Evolutionary conservation across 2,329 filamentous ascomycete species (phyloP).

Genomic region (Ustulina deusta): DNA sequence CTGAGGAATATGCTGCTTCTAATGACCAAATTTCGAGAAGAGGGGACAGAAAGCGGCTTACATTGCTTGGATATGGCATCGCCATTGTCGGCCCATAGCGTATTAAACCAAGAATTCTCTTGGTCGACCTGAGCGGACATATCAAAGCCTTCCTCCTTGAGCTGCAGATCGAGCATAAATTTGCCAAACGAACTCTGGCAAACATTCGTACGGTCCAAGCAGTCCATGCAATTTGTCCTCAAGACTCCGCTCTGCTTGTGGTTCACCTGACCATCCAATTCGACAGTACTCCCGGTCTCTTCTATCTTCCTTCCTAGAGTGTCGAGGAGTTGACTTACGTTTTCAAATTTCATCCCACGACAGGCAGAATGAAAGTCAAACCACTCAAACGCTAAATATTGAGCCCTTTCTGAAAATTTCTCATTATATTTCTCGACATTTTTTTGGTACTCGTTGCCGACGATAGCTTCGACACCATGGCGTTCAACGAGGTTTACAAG

Average conservation of each 20-base stretch:
- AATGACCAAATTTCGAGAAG: neutral
- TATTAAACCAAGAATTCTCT: constrained; percentile 93
- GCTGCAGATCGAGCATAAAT: constrained; percentile 81
- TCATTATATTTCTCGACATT: constrained; percentile 76
- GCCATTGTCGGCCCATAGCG: constrained; percentile 96
- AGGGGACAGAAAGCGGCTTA: constrained; percentile 33
- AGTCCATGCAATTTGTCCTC: constrained; percentile 99
- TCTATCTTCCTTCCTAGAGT: constrained; percentile 76
- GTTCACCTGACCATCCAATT: constrained; percentile 58
- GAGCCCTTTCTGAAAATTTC: constrained; percentile 59
- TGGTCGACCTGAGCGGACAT: constrained; percentile 82
- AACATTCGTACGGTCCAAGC: constrained; percentile 94
- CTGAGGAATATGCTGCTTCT: neutral
- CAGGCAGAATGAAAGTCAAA: constrained; percentile 96
- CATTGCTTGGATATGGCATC: constrained; percentile 94
- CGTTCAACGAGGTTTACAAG: constrained; percentile 90
- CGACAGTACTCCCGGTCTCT: constrained; percentile 77
- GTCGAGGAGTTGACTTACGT: constrained; percentile 83
- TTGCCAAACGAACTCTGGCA: constrained; percentile 92
- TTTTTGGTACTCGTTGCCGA: constrained; percentile 82
- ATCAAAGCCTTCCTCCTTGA: constrained; percentile 80
- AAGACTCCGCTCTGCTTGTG: constrained; percentile 77
- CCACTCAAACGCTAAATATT: constrained; percentile 82
- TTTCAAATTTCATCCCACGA: constrained; percentile 97
- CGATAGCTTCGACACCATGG: constrained; percentile 80